Percentiles rank a stretch among this genome's conserved stretches.
These are phyloP conservation scores for Heliamphora exappendiculata DNA, from an alignment of 148 eudicot genomes.

Conservation along the genomic window DNA sequence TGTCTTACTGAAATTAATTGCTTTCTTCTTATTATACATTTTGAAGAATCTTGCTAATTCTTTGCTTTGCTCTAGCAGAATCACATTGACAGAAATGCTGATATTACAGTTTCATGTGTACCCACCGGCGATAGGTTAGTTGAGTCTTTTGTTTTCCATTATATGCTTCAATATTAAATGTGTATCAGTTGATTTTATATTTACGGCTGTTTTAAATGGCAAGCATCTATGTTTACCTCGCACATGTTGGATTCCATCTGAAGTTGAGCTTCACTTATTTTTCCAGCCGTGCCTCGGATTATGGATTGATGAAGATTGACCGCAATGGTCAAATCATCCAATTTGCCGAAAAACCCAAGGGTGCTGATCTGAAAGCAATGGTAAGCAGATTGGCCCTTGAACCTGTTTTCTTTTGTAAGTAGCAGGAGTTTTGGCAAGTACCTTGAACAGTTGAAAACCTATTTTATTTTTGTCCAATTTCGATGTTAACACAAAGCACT, in stretches of 20 bases:
- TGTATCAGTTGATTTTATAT: background rate
- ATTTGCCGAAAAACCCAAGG: constrained; percentile 62
- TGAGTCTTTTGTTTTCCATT: background rate
- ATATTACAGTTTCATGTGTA: constrained; percentile 82
- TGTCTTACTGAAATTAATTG: background rate
- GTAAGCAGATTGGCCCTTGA: constrained; percentile 20
- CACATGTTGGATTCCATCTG: background rate
- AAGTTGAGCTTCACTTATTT: constrained; percentile 6
- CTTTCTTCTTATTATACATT: background rate
- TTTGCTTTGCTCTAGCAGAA: constrained; percentile 44
- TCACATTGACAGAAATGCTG: constrained; percentile 81
- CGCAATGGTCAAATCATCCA: constrained; percentile 57
- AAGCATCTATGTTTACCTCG: background rate
- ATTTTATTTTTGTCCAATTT: background rate
- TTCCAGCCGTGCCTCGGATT: constrained; percentile 67
- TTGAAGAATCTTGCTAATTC: background rate
- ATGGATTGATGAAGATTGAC: constrained; percentile 70
- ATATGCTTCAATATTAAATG: background rate
- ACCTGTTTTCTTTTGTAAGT: too few species aligned
- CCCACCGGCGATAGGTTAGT: constrained; percentile 74
- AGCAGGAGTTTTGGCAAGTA: too few species aligned
- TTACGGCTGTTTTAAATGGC: background rate
- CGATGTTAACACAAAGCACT: background rate
- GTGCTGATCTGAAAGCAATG: constrained; percentile 58
- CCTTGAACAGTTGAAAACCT: too few species aligned